These are phyloP conservation scores for Globisporangium okanoganense DNA, from an alignment of 352 stramenopile genomes.

Conservation along the genomic window DNA sequence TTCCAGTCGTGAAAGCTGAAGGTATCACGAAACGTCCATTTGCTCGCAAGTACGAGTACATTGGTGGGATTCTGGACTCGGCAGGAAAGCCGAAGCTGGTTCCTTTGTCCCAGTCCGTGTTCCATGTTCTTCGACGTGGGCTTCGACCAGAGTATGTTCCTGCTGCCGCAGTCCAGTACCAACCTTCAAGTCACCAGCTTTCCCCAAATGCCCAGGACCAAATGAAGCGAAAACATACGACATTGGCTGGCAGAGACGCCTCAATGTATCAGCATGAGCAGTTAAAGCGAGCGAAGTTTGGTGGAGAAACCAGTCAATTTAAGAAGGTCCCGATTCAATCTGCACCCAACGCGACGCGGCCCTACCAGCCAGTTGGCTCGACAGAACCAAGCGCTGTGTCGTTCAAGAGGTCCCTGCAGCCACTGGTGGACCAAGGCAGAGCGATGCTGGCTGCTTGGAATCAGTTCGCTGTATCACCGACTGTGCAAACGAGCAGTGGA, in stretches of 20 bases:
- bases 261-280: constrained; percentile 8
- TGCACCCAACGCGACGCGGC: not conserved
- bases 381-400: constrained; percentile 12
- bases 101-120: constrained; percentile 45
- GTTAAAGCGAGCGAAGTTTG: constrained; percentile 16
- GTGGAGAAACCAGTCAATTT: not conserved
- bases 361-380: constrained; percentile 6
- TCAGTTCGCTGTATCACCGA: constrained; percentile 53
- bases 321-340: constrained; percentile 5
- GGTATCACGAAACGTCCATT: constrained; percentile 36
- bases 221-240: constrained; percentile 17
- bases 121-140: constrained; percentile 22
- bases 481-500: constrained; percentile 44
- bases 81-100: constrained; percentile 25
- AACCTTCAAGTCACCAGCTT: constrained; percentile 2
- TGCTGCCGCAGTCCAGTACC: not conserved
- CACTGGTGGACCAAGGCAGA: constrained; percentile 58
- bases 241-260: not conserved
- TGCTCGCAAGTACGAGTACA: constrained; percentile 49
- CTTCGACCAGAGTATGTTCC: constrained; percentile 11
- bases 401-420: constrained; percentile 57
- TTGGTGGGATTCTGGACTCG: constrained; percentile 30
- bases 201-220: constrained; percentile 15
- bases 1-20: constrained; percentile 39
- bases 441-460: constrained; percentile 77